phyloP scores from a whole-genome alignment of 306 rosid species.

The Citrullus mucosospermus region DNA sequence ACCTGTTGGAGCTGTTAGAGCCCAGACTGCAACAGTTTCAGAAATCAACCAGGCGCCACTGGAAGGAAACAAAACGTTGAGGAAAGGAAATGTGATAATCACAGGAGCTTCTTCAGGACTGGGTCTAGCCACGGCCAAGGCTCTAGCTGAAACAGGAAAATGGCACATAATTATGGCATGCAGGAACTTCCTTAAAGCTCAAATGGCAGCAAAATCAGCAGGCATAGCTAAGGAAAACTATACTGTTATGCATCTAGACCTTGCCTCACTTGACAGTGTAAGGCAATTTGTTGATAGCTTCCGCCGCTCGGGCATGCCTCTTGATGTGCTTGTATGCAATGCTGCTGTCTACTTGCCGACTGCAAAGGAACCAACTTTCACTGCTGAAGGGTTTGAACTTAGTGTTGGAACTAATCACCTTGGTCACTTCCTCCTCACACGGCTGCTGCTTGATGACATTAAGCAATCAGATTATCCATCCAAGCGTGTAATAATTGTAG shows the following conservation, averaged over 20 bases:
- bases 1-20: conserved; percentile 32
- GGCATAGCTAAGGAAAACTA: conserved; percentile 74
- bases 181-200: conserved; percentile 91
- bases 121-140: conserved; percentile 92
- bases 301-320: conserved; percentile 44
- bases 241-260: conserved; percentile 81
- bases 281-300: conserved; percentile 76
- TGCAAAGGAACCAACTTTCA: conserved; percentile 81
- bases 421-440: conserved; percentile 82
- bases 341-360: conserved; percentile 90
- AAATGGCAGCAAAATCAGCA: conserved; percentile 81
- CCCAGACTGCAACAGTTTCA: conserved; percentile 50
- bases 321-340: conserved; percentile 83
- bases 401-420: conserved; percentile 93
- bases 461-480: conserved; percentile 76
- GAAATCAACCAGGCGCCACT: conserved; percentile 32
- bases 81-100: conserved; percentile 67
- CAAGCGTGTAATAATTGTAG: conserved; percentile 70
- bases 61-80: conserved; percentile 76
- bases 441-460: conserved; percentile 65
- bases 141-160: conserved; percentile 87
- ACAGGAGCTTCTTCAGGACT: conserved; percentile 92
- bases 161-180: conserved; percentile 97
- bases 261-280: conserved; percentile 82
- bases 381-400: conserved; percentile 88